Percentiles rank a stretch among this genome's conserved stretches.
Conservation (phyloP, 1,139 yeast genomes). For the Pneumocystis oryctolagi region DNA sequence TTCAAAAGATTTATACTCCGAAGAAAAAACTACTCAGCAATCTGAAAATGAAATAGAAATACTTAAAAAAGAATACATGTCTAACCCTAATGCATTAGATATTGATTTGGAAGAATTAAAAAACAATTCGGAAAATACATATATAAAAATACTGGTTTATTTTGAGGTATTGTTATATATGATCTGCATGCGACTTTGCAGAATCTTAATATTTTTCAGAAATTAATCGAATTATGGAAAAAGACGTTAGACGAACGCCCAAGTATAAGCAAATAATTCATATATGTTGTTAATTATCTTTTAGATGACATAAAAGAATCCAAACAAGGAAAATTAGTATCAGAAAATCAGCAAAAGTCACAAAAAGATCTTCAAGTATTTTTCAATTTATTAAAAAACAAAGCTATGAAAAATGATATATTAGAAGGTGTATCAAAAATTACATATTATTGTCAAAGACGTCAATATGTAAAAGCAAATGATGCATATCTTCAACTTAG, state of each 20-base stretch:
- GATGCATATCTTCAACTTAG: conserved; percentile 63
- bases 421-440: conserved; percentile 47
- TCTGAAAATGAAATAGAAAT: conserved; percentile 26
- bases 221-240: conserved; percentile 37
- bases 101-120: conserved; percentile 29
- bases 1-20: conserved; percentile 13
- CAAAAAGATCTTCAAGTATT: conserved; percentile 47
- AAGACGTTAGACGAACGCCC: conserved; percentile 13
- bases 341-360: conserved; percentile 31
- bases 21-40: conserved; percentile 35
- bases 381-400: conserved; percentile 41
- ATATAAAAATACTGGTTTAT: conserved; percentile 24
- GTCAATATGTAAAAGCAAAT: conserved; percentile 41
- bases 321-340: conserved; percentile 22
- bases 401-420: conserved; percentile 32
- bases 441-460: conserved; percentile 42
- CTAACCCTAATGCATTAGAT: conserved; percentile 7
- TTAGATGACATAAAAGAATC: conserved; percentile 13
- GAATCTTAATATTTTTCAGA: conserved; percentile 34
- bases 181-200: background rate
- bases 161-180: background rate
- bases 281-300: background rate
- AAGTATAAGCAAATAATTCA: conserved; percentile 2
- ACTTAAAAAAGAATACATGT: conserved; percentile 6
- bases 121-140: conserved; percentile 25